A percentile compares a stretch with the other conserved stretches of the same genome.
Evolutionary conservation across 2,329 filamentous ascomycete species (phyloP).

Genomic region (Daldinia sp.): DNA sequence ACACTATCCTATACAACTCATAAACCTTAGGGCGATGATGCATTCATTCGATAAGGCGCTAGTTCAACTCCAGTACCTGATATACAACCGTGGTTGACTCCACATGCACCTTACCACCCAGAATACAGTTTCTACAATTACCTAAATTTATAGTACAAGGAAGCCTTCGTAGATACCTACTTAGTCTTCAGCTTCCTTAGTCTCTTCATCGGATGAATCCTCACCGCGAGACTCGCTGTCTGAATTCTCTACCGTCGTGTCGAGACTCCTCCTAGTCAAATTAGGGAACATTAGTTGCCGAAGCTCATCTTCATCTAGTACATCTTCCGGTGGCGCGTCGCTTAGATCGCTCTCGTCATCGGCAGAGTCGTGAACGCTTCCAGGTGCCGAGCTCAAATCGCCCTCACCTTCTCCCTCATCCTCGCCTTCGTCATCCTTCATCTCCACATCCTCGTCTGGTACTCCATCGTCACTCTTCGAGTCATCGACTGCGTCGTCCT

Average conservation of each 20-base stretch:
- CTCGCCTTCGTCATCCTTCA: constrained; percentile 58
- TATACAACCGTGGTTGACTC: neutral
- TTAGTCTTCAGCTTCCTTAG: constrained; percentile 34
- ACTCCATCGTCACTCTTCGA: constrained; percentile 53
- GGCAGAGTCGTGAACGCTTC: constrained; percentile 73
- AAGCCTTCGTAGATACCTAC: neutral
- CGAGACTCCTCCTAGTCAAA: constrained; percentile 55
- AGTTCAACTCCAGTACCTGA: neutral
- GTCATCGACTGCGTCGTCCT: constrained; percentile 52
- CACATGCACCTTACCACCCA: neutral
- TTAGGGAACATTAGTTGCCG: constrained; percentile 66
- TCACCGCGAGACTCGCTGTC: constrained; percentile 42
- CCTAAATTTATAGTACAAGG: constrained; percentile 7
- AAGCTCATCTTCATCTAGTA: constrained; percentile 66
- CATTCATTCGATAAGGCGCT: neutral
- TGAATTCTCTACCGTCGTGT: constrained; percentile 41
- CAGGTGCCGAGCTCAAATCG: constrained; percentile 63
- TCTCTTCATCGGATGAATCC: constrained; percentile 30
- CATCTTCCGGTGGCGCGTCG: constrained; percentile 65
- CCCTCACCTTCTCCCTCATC: constrained; percentile 50
- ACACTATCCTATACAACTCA: neutral
- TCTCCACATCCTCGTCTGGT: constrained; percentile 57
- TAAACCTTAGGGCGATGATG: neutral
- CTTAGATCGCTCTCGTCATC: constrained; percentile 78
- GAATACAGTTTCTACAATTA: neutral